Percentiles rank a stretch among this genome's conserved stretches.
phyloP scores from a whole-genome alignment of 257 asterid genomes.

The Plantago ovata region DNA sequence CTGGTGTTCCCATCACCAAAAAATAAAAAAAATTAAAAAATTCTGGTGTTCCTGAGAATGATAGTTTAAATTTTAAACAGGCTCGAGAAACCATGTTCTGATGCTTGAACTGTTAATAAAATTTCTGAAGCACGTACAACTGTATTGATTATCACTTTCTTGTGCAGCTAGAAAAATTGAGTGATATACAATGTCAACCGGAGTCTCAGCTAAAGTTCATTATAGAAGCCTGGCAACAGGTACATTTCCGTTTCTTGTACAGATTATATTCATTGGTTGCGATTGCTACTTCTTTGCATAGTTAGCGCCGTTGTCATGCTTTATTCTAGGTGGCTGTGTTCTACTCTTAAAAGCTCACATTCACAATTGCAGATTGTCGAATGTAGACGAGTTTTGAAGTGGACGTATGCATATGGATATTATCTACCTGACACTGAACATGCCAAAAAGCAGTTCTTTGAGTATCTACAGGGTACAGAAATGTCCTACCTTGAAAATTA shows the following conservation, averaged over 20 bases:
- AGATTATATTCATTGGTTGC: background rate
- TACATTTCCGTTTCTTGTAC: conserved; percentile 23
- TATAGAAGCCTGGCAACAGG: conserved; percentile 97
- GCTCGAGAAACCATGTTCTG: no score
- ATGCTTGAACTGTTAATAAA: background rate
- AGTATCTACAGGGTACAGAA: conserved; percentile 78
- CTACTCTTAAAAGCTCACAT: conserved; percentile 21
- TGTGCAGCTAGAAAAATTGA: conserved; percentile 89
- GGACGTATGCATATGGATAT: conserved; percentile 97
- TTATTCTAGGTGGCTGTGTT: background rate
- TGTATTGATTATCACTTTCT: conserved; percentile 20
- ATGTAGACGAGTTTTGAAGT: conserved; percentile 89
- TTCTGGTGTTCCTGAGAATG: no score
- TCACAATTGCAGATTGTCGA: conserved; percentile 70
- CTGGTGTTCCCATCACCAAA: no score
- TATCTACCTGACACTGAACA: conserved; percentile 76
- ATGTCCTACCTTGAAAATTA: conserved; percentile 11
- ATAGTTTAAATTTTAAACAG: no score
- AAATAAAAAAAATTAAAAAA: no score
- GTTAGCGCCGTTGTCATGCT: conserved; percentile 11
- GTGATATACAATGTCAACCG: conserved; percentile 84
- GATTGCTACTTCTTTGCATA: conserved; percentile 4
- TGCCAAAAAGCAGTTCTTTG: conserved; percentile 82
- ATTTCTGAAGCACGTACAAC: conserved; percentile 7
- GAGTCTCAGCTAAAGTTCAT: conserved; percentile 96